Evolutionary conservation across 2,329 filamentous ascomycete genomes (phyloP), one percentile per base, ranked within the genome.

Genomic region (Stagonosporopsis rhizophila): DNA sequence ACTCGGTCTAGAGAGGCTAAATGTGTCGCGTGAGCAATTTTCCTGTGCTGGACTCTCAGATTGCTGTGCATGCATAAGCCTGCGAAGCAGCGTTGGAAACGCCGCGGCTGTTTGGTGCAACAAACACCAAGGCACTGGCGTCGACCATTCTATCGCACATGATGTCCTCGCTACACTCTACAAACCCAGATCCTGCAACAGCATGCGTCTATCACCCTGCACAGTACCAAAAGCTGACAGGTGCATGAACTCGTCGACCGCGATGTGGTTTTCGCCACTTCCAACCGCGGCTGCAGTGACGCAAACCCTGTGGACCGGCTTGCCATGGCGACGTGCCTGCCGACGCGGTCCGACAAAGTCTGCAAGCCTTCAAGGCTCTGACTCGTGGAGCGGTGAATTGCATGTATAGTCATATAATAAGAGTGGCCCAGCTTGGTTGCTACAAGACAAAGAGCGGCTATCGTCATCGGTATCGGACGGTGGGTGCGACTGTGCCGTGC

Each of bases 11-110:
- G 40, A 25, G 37, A 56, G 30, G 42, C 47, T 48, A 39, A 52
- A 49, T 9, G 27, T 44, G 66, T 71, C 65, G 67, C 66, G 68
- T 71, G 69, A 65, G 51, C 61, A 65, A 44, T 48, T 68, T 68
- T 48, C 59, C 55, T 44, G 19, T 59, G 32, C 49, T 51, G 51
- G 53, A 48, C 39, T 7, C 27, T 35, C 30, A 14, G 38, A 17
- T 30, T 42, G 30, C 27, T 12, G 11, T 46, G 46, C 46, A 46
- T 14, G 27, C 27, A 34, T 35, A 20, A 34, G 14, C 22, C 30
- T 17, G 25, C 37, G n/a, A 38, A 32, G 40, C 22, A 25, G 25
- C 39, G 23, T 28, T 38, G 37, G 17, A 27, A 27, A n/a, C 27
- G 38, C 27, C n/a, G 37, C 28, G 37, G 35, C 40, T 41, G 19